phyloP scores from a whole-genome alignment of 805 yeast genomes.

The Barnettozyma botsteinii region DNA sequence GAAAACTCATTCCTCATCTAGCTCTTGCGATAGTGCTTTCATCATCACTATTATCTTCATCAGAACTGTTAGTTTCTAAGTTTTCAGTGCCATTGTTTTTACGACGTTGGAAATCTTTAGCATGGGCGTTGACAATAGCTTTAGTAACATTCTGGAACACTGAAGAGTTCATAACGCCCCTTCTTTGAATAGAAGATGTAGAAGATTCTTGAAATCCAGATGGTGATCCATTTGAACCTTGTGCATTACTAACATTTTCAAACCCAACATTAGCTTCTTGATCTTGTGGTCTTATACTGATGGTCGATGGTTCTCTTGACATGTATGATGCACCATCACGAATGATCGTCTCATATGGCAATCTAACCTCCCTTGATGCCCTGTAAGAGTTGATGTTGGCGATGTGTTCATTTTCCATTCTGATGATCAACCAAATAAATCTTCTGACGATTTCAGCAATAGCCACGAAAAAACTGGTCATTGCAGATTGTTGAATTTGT shows the following conservation, averaged over 20 bases:
- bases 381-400: constrained; percentile 80
- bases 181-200: constrained; percentile 13
- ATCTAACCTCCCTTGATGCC: constrained; percentile 80
- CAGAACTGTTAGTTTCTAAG: constrained; percentile 19
- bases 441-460: constrained; percentile 77
- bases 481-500: constrained; percentile 83
- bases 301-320: constrained; percentile 8
- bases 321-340: constrained; percentile 22
- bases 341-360: constrained; percentile 61
- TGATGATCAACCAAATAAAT: constrained; percentile 82
- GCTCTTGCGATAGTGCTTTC: constrained; percentile 22
- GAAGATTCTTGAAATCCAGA: neutral
- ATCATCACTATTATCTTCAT: constrained; percentile 30
- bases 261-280: constrained; percentile 8
- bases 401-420: constrained; percentile 95
- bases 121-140: constrained; percentile 68
- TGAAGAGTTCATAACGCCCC: constrained; percentile 17
- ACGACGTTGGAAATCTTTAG: constrained; percentile 67
- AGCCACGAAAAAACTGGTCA: constrained; percentile 78
- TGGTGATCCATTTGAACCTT: neutral
- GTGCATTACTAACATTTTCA: constrained; percentile 1
- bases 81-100: constrained; percentile 15
- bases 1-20: neutral
- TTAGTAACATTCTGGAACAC: constrained; percentile 42
- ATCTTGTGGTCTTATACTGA: constrained; percentile 1